Percentiles rank a stretch among this genome's conserved stretches.
Conservation (phyloP, 305 asterid genomes). For the Fraxinus ornus region DNA sequence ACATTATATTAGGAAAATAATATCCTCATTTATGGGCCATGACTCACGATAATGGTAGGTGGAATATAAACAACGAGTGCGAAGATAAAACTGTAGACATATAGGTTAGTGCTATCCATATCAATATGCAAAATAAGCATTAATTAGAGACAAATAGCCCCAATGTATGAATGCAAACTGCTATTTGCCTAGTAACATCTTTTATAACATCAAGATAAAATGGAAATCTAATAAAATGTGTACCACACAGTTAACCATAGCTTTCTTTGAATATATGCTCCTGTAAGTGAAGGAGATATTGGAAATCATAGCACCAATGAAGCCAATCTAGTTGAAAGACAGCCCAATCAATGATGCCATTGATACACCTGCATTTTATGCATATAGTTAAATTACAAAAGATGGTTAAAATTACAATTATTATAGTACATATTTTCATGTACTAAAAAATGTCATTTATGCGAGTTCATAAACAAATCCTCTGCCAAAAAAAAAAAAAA, state of each 20-base stretch:
- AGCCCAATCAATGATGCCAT: conserved; percentile 72
- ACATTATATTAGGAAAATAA: neutral
- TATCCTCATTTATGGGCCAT: neutral
- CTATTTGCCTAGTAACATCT: neutral
- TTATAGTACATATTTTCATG: neutral
- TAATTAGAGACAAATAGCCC: conserved; percentile 3
- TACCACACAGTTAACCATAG: conserved; percentile 57
- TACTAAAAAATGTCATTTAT: neutral
- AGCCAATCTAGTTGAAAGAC: too few species aligned
- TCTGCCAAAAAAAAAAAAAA: too few species aligned
- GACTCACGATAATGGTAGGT: conserved; percentile 72
- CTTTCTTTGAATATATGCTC: conserved; percentile 45
- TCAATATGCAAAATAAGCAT: conserved; percentile 69
- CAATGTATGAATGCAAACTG: neutral
- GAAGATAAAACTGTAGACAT: conserved; percentile 89
- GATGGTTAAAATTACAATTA: neutral
- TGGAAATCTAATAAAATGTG: conserved; percentile 10
- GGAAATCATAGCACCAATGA: too few species aligned
- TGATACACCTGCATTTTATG: conserved; percentile 74
- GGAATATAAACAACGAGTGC: conserved; percentile 92
- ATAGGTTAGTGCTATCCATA: conserved; percentile 94
- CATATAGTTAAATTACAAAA: conserved; percentile 17
- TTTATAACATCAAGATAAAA: neutral
- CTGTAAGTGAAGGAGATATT: too few species aligned
- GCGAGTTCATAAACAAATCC: too few species aligned